phyloP scores from a whole-genome alignment of 2,329 filamentous ascomycete species.

The Aspergillus piperis region DNA sequence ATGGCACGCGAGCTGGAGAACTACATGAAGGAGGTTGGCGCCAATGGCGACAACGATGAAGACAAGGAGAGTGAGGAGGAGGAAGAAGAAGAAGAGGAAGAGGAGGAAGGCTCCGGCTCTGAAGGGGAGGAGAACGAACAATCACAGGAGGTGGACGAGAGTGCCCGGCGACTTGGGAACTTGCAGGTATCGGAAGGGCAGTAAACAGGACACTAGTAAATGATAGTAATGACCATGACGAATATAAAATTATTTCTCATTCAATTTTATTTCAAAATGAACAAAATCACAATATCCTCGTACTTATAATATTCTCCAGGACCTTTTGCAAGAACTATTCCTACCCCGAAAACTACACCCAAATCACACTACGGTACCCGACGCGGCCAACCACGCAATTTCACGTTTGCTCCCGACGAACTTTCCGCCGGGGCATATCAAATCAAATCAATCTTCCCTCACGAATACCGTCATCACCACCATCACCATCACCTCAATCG shows the following conservation, averaged over 20 bases:
- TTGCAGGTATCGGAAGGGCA: slow-evolving; percentile 34
- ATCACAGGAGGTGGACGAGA: slow-evolving; percentile 14
- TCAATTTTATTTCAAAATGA: background rate
- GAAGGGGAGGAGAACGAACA: slow-evolving; percentile 29
- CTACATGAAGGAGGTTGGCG: slow-evolving; percentile 75
- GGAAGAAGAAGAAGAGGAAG: slow-evolving; percentile 9
- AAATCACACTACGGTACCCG: slow-evolving; percentile 29
- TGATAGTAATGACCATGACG: slow-evolving; percentile 29
- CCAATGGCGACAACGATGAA: slow-evolving; percentile 45
- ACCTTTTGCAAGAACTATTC: background rate
- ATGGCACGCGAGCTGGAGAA: slow-evolving; percentile 92
- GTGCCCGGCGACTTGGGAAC: slow-evolving; percentile 31
- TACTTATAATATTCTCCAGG: too few relatives aligned
- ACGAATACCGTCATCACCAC: background rate
- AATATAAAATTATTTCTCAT: slow-evolving; percentile 3
- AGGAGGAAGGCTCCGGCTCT: background rate
- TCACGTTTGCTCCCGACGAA: slow-evolving; percentile 25
- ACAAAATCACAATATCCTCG: background rate
- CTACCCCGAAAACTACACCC: too few relatives aligned
- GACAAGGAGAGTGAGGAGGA: slow-evolving; percentile 33
- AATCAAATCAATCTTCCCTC: background rate
- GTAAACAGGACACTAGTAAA: slow-evolving; percentile 21
- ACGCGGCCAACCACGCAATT: slow-evolving; percentile 39
- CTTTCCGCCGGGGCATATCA: slow-evolving; percentile 27
- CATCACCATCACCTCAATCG: slow-evolving; percentile 10